Evolutionary conservation across 2,329 filamentous ascomycete species (phyloP).

Genomic region (Zopfia rhizophila): DNA sequence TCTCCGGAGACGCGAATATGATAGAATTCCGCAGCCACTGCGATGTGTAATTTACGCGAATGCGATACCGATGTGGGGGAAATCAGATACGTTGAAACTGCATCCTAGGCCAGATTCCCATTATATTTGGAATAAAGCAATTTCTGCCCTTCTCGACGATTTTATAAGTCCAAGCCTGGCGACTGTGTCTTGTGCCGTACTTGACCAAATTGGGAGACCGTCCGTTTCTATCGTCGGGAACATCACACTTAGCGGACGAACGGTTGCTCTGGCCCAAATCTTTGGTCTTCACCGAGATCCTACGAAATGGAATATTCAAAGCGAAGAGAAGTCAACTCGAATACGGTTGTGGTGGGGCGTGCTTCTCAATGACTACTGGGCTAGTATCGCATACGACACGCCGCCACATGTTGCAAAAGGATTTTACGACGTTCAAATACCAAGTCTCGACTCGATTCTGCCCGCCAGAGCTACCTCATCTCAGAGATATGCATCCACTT

Average conservation of each 20-base stretch:
- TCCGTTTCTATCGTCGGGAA: constrained; percentile 58
- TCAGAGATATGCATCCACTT: constrained; percentile 60
- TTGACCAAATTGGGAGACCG: constrained; percentile 55
- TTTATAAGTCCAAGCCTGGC: constrained; percentile 54
- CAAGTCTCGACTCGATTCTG: constrained; percentile 56
- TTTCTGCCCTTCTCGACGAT: constrained; percentile 55
- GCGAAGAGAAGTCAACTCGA: constrained; percentile 62
- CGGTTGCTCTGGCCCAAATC: constrained; percentile 65
- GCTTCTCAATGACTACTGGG: constrained; percentile 67
- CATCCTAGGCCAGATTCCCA: constrained; percentile 50
- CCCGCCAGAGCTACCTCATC: constrained; percentile 47
- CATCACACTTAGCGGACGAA: constrained; percentile 64
- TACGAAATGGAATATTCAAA: constrained; percentile 62
- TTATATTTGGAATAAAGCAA: constrained; percentile 56
- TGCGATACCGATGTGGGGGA: constrained; percentile 50
- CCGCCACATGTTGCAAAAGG: constrained; percentile 64
- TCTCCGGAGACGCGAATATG: constrained; percentile 46
- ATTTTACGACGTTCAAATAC: constrained; percentile 67
- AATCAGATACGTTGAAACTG: constrained; percentile 47
- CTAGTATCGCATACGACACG: constrained; percentile 66
- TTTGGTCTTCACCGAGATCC: constrained; percentile 67
- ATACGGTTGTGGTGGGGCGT: constrained; percentile 68
- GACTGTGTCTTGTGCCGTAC: constrained; percentile 52
- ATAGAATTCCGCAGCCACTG: constrained; percentile 47
- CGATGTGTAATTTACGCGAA: constrained; percentile 53